Conservation (phyloP, 441 rosid genomes). For the Breynia disticha region DNA sequence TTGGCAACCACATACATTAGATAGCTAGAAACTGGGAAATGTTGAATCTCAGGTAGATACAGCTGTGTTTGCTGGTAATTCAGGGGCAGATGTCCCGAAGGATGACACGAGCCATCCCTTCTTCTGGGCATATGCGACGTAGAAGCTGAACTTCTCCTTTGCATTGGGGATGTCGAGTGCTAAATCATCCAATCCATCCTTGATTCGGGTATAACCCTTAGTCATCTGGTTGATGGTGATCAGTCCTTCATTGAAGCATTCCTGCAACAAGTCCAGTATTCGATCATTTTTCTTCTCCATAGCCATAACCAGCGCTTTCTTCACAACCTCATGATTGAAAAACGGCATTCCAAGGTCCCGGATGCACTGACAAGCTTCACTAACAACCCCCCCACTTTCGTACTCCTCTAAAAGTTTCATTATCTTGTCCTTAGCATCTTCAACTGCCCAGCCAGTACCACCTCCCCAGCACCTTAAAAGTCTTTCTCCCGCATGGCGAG, state of each 20-base stretch:
- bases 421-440: conserved; percentile 98
- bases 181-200: conserved; percentile 86
- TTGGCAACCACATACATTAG: conserved; percentile 17
- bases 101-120: conserved; percentile 76
- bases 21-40: neutral
- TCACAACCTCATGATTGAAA: conserved; percentile 96
- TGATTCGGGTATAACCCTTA: conserved; percentile 77
- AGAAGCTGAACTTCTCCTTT: conserved; percentile 63
- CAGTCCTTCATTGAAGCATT: conserved; percentile 79
- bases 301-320: conserved; percentile 99
- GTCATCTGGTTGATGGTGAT: conserved; percentile 93
- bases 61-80: conserved; percentile 6
- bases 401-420: conserved; percentile 82
- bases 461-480: conserved; percentile 98
- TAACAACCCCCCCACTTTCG: conserved; percentile 83
- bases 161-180: conserved; percentile 97
- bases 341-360: conserved; percentile 97
- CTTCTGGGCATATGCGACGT: conserved; percentile 53
- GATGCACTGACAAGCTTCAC: conserved; percentile 94
- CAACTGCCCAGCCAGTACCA: conserved; percentile 98
- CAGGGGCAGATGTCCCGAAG: conserved; percentile 30
- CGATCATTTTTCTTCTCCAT: conserved; percentile 98
- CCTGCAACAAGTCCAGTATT: conserved; percentile 75
- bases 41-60: conserved; percentile 26
- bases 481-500: conserved; percentile 98